A percentile compares a stretch with the other conserved stretches of the same genome.
phyloP scores from a whole-genome alignment of 2,329 filamentous ascomycete species.

The Hyphodiscus sp. region DNA sequence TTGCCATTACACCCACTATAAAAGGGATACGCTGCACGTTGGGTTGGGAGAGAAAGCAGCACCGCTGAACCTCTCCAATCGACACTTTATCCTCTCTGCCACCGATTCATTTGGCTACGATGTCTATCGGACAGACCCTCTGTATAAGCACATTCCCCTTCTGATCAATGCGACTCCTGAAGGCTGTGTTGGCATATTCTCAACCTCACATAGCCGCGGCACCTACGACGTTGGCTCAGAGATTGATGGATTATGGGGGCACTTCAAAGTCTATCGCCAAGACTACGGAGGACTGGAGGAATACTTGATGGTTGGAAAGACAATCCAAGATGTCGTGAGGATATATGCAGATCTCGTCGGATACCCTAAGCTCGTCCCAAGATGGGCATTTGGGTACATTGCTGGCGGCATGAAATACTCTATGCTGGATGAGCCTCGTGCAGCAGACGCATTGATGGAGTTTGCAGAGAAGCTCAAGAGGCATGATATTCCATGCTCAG shows the following conservation, averaged over 20 bases:
- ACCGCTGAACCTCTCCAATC: conserved; percentile 64
- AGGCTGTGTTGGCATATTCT: conserved; percentile 62
- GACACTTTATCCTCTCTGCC: conserved; percentile 59
- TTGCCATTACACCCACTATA: conserved; percentile 59
- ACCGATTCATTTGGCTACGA: conserved; percentile 72
- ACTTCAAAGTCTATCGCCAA: conserved; percentile 68
- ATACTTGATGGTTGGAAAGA: conserved; percentile 61
- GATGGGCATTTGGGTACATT: conserved; percentile 69
- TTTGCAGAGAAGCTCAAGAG: conserved; percentile 26
- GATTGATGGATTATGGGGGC: conserved; percentile 70
- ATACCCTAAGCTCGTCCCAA: conserved; percentile 59
- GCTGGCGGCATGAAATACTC: conserved; percentile 60
- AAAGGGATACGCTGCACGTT: conserved; percentile 56
- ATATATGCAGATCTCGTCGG: conserved; percentile 63
- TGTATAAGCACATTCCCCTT: conserved; percentile 71
- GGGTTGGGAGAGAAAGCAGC: conserved; percentile 68
- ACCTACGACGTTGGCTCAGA: conserved; percentile 63
- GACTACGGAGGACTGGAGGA: conserved; percentile 67
- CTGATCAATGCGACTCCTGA: conserved; percentile 60
- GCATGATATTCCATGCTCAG: conserved; percentile 47
- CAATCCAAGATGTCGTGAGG: conserved; percentile 57
- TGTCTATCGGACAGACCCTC: conserved; percentile 60
- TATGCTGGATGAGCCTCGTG: conserved; percentile 49
- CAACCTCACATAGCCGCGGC: conserved; percentile 57
- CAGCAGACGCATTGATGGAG: conserved; percentile 38